phyloP scores from a whole-genome alignment of 148 eudicot genomes.

The Arctostaphylos glauca region DNA sequence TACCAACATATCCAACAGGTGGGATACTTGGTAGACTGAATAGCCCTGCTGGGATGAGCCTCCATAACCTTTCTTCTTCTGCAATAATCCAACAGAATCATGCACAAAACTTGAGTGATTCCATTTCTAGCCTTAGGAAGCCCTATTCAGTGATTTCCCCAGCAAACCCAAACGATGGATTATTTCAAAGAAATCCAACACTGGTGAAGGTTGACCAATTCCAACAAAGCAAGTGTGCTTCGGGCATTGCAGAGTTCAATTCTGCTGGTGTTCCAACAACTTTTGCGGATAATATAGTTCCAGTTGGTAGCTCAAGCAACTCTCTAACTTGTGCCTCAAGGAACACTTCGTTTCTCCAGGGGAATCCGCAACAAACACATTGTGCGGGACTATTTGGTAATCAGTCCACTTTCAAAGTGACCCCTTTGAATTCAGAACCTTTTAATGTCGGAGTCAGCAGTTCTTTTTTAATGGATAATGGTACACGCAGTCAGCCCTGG shows the following conservation, averaged over 20 bases:
- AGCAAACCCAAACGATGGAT: conserved; percentile 25
- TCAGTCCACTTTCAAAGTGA: conserved; percentile 27
- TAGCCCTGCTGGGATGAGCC: conserved; percentile 44
- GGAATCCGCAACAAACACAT: conserved; percentile 18
- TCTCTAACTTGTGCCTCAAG: conserved; percentile 18
- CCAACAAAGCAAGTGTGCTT: conserved; percentile 27
- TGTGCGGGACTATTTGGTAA: conserved; percentile 24
- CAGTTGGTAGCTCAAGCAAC: conserved; percentile 21
- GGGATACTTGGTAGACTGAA: conserved; percentile 50
- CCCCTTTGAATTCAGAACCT: conserved; percentile 30
- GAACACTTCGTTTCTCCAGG: conserved; percentile 25
- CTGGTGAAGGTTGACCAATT: conserved; percentile 34
- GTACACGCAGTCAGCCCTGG: conserved; percentile 26
- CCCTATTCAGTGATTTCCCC: conserved; percentile 29
- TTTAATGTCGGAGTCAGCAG: conserved; percentile 21
- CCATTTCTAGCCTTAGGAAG: conserved; percentile 31
- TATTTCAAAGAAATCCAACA: conserved; percentile 41
- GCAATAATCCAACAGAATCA: conserved; percentile 46
- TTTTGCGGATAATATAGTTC: conserved; percentile 11
- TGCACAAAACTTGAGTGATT: conserved; percentile 29
- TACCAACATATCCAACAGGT: conserved; percentile 34
- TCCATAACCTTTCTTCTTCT: conserved; percentile 46
- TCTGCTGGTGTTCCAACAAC: conserved; percentile 20
- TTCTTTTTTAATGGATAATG: conserved; percentile 28
- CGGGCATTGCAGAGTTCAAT: conserved; percentile 23